A percentile compares a stretch with the other conserved stretches of the same genome.
Evolutionary conservation across 352 stramenopile genomes (phyloP).

Genomic region (Globisporangium orthogonon): DNA sequence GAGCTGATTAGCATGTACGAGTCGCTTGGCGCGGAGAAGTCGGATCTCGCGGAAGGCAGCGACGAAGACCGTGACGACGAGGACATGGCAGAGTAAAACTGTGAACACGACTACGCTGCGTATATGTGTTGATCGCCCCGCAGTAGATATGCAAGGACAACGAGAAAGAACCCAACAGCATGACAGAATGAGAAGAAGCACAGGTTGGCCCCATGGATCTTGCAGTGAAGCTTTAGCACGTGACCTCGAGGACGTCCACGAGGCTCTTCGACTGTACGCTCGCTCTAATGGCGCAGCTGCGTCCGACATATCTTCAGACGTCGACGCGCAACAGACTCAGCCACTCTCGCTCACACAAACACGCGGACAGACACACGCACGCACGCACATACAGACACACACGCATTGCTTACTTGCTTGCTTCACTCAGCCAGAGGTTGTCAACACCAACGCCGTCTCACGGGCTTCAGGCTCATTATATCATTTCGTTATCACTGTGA

Average conservation of each 20-base stretch:
- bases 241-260: too few species aligned
- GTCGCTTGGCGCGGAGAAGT: conserved; percentile 43
- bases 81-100: conserved; percentile 17
- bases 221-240: too few species aligned
- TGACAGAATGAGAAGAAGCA: too few species aligned
- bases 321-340: too few species aligned
- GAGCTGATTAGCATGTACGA: conserved; percentile 45
- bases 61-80: conserved; percentile 17
- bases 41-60: conserved; percentile 21
- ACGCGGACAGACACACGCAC: background rate
- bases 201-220: too few species aligned
- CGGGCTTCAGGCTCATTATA: conserved; percentile 77
- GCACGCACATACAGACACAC: too few species aligned
- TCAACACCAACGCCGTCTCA: conserved; percentile 30
- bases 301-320: too few species aligned
- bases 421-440: conserved; percentile 63
- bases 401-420: conserved; percentile 8
- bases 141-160: too few species aligned
- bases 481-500: conserved; percentile 68
- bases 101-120: background rate
- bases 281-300: too few species aligned
- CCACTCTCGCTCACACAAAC: background rate
- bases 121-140: background rate
- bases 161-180: too few species aligned
- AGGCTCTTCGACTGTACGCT: too few species aligned